Evolutionary conservation across 1,284 basidiomycete genomes (phyloP).

Genomic region (Volvariella volvacea): DNA sequence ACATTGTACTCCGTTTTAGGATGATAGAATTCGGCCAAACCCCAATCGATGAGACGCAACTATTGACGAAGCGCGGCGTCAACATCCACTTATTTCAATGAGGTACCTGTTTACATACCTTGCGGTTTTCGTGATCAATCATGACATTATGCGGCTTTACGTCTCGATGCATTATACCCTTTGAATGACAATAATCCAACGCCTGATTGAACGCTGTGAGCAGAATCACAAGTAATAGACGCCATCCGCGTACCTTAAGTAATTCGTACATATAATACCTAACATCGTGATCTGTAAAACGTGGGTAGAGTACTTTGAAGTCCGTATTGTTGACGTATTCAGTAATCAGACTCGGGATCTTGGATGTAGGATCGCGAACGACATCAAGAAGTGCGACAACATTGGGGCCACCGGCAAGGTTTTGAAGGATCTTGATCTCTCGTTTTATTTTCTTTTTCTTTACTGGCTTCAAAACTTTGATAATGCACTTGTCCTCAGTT

Average conservation of each 20-base stretch:
- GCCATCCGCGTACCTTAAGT: slow-evolving; percentile 61
- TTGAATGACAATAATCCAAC: slow-evolving; percentile 96
- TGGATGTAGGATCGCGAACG: slow-evolving; percentile 89
- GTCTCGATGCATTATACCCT: slow-evolving; percentile 99
- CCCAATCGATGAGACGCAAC: slow-evolving; percentile 98
- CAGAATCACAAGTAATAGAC: slow-evolving; percentile 2
- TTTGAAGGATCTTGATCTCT: slow-evolving; percentile 98
- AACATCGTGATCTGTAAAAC: slow-evolving; percentile 93
- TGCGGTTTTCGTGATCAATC: slow-evolving; percentile 97
- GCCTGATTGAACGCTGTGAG: slow-evolving; percentile 46
- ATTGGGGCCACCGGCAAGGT: slow-evolving; percentile 94
- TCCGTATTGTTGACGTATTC: slow-evolving; percentile 99
- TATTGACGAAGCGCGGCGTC: slow-evolving; percentile 22
- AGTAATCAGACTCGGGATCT: slow-evolving; percentile 97
- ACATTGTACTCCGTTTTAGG: slow-evolving; percentile 98
- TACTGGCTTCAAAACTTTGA: slow-evolving; percentile 98
- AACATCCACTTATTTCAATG: background rate
- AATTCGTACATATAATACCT: slow-evolving; percentile 97
- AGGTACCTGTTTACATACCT: slow-evolving; percentile 51
- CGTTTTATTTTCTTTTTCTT: slow-evolving; percentile 99
- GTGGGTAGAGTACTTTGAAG: slow-evolving; percentile 95
- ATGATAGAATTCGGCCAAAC: slow-evolving; percentile 97
- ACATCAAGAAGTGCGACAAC: slow-evolving; percentile 88
- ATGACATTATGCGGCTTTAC: slow-evolving; percentile 99
- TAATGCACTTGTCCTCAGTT: slow-evolving; percentile 93